Evolutionary conservation across 257 asterid genomes (phyloP), one percentile per base, ranked within the genome.

Genomic region (Thymus mandschuricus): DNA sequence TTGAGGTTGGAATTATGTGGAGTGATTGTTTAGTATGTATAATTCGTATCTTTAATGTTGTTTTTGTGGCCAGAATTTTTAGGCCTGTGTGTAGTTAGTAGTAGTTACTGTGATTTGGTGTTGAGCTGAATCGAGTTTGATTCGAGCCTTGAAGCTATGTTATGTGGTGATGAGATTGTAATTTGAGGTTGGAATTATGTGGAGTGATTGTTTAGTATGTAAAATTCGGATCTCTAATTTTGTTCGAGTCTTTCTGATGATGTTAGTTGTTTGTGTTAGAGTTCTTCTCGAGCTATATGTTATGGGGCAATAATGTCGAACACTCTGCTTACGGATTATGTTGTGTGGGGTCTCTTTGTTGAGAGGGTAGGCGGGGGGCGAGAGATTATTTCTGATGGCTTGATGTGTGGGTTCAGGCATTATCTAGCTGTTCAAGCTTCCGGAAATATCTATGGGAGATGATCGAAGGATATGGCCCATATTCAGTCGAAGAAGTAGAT

Each of bases 351-450:
- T 15, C 31, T 40, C 46, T 43, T 64, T 73, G 41, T 38, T 38
- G 4, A 38, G 46, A 38, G 41, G 13, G 52, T 21, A 21, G 21
- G 21, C 21, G 12, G 52, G 12, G 13, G 10, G 52, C 10, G 52
- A 45, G 50, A 45, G 50, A 45, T 4, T 38, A 38, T 38, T 38
- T 46, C 43, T 56, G 56, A 59, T 50, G 66, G 69, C 38, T 8
- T 64, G 49, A 55, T 76, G 64, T 52, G 27, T 70, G 58, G 75
- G 75, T 48, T 56, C 76, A 94, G 99, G 95, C 95, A 66, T 74
- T 94, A 80, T 83, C 97, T 12, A 94, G 99, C 80, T 92, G 97
- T 70, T 74, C 82, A 15, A 82, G 87, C 76, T 94, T 94, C 35
- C 78, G 79, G 57, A 81, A 66, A 40, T 86, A 85, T 77, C 81